Evolutionary conservation across 1,139 yeast genomes (phyloP), one percentile per base, ranked within the genome.

Genomic region (Eremothecium cymbalariae): DNA sequence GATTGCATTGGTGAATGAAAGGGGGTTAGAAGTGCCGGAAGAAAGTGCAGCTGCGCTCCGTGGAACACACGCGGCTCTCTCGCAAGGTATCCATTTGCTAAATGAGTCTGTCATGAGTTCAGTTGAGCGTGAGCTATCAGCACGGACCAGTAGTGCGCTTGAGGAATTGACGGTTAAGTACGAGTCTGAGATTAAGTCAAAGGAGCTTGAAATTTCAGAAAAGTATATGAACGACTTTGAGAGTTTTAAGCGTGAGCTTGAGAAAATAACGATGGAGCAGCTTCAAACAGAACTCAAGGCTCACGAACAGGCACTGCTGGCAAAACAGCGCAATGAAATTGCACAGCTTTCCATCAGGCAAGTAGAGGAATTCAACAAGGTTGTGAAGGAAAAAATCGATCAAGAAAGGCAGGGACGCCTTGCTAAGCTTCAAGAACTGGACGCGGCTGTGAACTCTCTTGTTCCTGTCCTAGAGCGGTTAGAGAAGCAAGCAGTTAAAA

Each of bases 341-440:
- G 65, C 77, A 18, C 68, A 82, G 56, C 75, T 81, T 39, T 76
- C 85, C 51, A 66, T 79, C 40, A 79, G 76, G 46, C 81, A 82
- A 49, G 75, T 86, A 40, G 72, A 77, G 48, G 76, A 77, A 51
- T 80, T 85, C 58, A 77, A 81, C 45, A 64, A 70, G 43, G 67
- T 77, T 42, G 66, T 90, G 38, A 60, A 70, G 33, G 71, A 74
- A 31, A 74, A 72, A 44, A 72, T 93, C 34, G 94, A 85, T 48
- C 52, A 64, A 20, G 98, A 90, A 65, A 79, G 97, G 60, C 67
- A 76, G 39, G 86, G 88, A 22, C 78, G 94, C 55, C 72, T 86
- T 48, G 72, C 82, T 33, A 70, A 78, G 51, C 68, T 90, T 50
- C 69, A 70, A 20, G 72, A 73, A 41, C 67, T 93, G 39, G 65